These are phyloP conservation scores for Dactylorhiza incarnata DNA, from an alignment of 106 monocot genomes.

Conservation along the genomic window DNA sequence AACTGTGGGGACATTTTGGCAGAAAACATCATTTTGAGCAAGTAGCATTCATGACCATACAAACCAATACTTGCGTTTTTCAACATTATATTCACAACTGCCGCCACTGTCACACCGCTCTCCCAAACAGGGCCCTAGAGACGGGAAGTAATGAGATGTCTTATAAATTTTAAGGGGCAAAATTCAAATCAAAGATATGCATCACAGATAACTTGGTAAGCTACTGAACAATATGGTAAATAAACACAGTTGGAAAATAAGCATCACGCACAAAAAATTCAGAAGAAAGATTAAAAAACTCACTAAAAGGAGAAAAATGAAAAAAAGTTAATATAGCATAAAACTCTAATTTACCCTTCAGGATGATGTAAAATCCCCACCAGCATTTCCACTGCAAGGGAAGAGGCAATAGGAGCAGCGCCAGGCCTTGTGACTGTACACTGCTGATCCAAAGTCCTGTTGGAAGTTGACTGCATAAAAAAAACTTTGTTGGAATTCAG, in stretches of 20 bases:
- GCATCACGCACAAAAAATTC: not conserved
- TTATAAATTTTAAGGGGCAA: not conserved
- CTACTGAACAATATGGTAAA: not conserved
- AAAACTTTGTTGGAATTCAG: not conserved
- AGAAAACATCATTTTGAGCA: too few species aligned
- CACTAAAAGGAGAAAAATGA: not conserved
- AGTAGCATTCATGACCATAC: too few species aligned
- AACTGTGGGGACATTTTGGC: too few species aligned
- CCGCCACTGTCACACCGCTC: too few species aligned
- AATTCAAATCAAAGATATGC: not conserved
- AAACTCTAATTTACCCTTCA: conserved; percentile 40
- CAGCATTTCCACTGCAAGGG: conserved; percentile 76
- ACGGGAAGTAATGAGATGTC: not conserved
- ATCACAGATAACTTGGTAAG: not conserved
- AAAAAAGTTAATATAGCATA: not conserved
- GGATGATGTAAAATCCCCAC: conserved; percentile 88
- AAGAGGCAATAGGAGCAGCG: conserved; percentile 83
- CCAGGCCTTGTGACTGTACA: conserved; percentile 97
- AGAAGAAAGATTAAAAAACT: not conserved
- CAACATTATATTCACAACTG: too few species aligned
- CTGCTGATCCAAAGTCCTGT: conserved; percentile 95
- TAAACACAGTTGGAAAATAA: conserved; percentile 2
- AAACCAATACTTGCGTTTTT: too few species aligned
- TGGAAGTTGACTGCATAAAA: conserved; percentile 75
- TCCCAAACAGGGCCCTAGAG: not conserved